Conservation (phyloP, 2,329 filamentous ascomycete genomes). For the Alternaria sp. region DNA sequence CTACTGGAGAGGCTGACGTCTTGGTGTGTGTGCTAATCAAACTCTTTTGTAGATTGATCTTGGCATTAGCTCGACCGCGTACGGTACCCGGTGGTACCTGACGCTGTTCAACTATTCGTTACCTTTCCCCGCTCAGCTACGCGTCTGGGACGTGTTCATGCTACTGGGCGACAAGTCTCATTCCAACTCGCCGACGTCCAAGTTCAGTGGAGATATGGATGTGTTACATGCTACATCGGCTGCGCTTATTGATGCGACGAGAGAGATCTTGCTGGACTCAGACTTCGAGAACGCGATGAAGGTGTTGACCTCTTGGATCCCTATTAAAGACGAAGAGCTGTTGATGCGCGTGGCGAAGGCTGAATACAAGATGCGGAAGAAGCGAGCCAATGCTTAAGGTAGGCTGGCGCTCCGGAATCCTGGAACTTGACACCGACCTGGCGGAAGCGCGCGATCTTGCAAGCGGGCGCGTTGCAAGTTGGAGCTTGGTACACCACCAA, state of each 20-base stretch:
- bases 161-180: conserved; percentile 78
- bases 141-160: conserved; percentile 98
- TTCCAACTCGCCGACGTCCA: conserved; percentile 50
- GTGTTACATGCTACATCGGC: conserved; percentile 89
- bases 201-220: conserved; percentile 73
- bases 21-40: conserved; percentile 28
- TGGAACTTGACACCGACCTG: conserved; percentile 9
- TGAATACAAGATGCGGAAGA: conserved; percentile 79
- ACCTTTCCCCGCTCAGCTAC: conserved; percentile 90
- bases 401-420: conserved; percentile 21
- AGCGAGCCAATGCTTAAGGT: conserved; percentile 51
- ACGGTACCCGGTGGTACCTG: conserved; percentile 96
- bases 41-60: conserved; percentile 69
- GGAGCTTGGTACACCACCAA: conserved; percentile 21
- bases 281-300: conserved; percentile 99
- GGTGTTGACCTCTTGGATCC: conserved; percentile 90
- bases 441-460: conserved; percentile 17
- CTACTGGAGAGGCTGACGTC: neutral
- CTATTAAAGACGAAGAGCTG: conserved; percentile 91
- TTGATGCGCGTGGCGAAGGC: conserved; percentile 89
- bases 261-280: conserved; percentile 86
- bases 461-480: conserved; percentile 17
- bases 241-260: conserved; percentile 88
- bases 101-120: conserved; percentile 98
- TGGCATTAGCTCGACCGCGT: conserved; percentile 86